Conservation (phyloP, 1,284 basidiomycete species). For the Cerrena zonata region DNA sequence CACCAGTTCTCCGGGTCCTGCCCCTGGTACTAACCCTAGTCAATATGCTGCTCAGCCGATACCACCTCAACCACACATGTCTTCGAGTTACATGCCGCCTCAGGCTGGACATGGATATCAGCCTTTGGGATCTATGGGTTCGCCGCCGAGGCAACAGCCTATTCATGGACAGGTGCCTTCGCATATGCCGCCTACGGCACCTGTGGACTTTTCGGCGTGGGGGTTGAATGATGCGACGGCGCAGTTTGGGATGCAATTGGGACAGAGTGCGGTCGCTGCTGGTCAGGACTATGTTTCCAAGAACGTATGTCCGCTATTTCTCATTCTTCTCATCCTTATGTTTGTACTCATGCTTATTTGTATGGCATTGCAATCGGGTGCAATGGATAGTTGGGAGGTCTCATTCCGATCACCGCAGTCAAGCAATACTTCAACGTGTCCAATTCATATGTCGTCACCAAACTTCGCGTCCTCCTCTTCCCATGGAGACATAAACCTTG, state of each 20-base stretch:
- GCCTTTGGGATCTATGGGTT: conserved; percentile 12
- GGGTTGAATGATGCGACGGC: conserved; percentile 90
- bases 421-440: conserved; percentile 97
- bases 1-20: conserved; percentile 49
- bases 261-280: conserved; percentile 84
- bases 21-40: conserved; percentile 23
- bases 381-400: conserved; percentile 71
- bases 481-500: conserved; percentile 91
- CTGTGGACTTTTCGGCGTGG: conserved; percentile 63
- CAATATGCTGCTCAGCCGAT: conserved; percentile 34
- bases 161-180: conserved; percentile 25
- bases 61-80: conserved; percentile 25
- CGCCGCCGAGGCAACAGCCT: conserved; percentile 26
- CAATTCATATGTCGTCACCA: conserved; percentile 91
- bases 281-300: conserved; percentile 95
- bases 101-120: conserved; percentile 24
- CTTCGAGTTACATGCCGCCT: conserved; percentile 27
- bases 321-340: conserved; percentile 2
- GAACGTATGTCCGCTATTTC: conserved; percentile 57
- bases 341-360: conserved; percentile 1
- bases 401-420: conserved; percentile 71
- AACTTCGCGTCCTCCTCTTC: conserved; percentile 86
- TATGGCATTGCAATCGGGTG: not conserved
- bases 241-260: conserved; percentile 94
- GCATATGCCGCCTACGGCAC: conserved; percentile 21